phyloP scores from a whole-genome alignment of 352 stramenopile species.

The Phytophthora constricta region DNA sequence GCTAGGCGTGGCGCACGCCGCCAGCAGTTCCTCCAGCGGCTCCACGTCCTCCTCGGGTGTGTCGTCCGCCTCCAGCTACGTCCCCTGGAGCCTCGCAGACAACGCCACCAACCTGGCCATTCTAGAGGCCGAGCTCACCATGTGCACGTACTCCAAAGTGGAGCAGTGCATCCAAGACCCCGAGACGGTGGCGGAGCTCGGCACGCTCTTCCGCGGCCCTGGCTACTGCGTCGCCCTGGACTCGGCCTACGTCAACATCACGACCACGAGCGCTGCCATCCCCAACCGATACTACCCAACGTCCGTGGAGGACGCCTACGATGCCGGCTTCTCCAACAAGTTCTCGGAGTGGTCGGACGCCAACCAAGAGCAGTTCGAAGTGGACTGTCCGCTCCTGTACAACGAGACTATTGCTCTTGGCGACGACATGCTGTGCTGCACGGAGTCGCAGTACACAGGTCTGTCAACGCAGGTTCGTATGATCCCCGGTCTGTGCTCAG shows the following conservation, averaged over 20 bases:
- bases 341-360: conserved; percentile 64
- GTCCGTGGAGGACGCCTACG: conserved; percentile 53
- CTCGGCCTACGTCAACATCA: conserved; percentile 53
- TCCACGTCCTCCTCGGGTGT: conserved; percentile 16
- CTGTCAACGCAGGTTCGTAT: conserved; percentile 64
- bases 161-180: conserved; percentile 60
- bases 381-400: conserved; percentile 69
- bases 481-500: conserved; percentile 62
- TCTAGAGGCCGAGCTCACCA: conserved; percentile 47
- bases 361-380: conserved; percentile 65
- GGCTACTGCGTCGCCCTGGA: conserved; percentile 63
- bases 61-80: conserved; percentile 32
- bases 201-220: conserved; percentile 41
- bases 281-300: conserved; percentile 68
- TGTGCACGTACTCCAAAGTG: conserved; percentile 71
- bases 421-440: conserved; percentile 67
- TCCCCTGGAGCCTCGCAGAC: conserved; percentile 50
- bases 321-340: conserved; percentile 57
- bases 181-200: conserved; percentile 40
- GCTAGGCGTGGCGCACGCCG: conserved; percentile 16
- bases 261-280: conserved; percentile 32
- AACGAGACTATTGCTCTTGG: conserved; percentile 55
- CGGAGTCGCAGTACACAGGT: conserved; percentile 60
- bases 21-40: conserved; percentile 2
- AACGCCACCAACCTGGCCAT: conserved; percentile 42